A percentile compares a stretch with the other conserved stretches of the same genome.
phyloP scores from a whole-genome alignment of 164 flowering plant species.

The Vitis riparia region DNA sequence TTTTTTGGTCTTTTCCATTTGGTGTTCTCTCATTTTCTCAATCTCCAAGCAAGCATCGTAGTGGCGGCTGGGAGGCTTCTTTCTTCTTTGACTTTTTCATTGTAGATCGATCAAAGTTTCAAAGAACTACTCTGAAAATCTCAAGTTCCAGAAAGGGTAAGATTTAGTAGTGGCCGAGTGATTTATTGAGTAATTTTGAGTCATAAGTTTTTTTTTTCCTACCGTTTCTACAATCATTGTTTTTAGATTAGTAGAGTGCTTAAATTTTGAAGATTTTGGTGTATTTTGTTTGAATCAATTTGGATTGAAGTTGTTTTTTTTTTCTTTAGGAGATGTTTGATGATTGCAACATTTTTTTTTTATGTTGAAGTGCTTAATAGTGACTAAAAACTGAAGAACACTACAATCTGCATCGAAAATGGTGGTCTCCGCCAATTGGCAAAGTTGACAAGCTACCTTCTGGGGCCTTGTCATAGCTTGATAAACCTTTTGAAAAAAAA shows the following conservation, averaged over 20 bases:
- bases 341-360: neutral
- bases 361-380: slow-evolving; percentile 8
- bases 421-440: slow-evolving; percentile 41
- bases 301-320: neutral
- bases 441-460: slow-evolving; percentile 23
- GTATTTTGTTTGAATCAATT: neutral
- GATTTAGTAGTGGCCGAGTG: too few relatives aligned
- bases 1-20: too few relatives aligned
- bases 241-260: too few relatives aligned
- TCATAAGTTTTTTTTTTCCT: neutral
- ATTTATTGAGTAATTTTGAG: neutral
- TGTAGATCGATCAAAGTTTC: too few relatives aligned
- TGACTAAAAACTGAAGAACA: slow-evolving; percentile 23
- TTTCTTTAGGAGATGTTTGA: neutral
- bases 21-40: slow-evolving; percentile 1
- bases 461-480: slow-evolving; percentile 44
- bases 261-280: neutral
- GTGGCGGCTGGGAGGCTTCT: neutral
- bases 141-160: too few relatives aligned
- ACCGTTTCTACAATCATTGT: neutral
- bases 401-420: slow-evolving; percentile 14
- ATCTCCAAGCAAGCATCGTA: slow-evolving; percentile 9
- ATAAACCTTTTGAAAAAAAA: slow-evolving; percentile 22
- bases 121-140: too few relatives aligned
- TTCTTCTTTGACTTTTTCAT: neutral